These are phyloP conservation scores for Nothomitra cinnamomea DNA, from an alignment of 2,329 filamentous ascomycete genomes.

Conservation along the genomic window DNA sequence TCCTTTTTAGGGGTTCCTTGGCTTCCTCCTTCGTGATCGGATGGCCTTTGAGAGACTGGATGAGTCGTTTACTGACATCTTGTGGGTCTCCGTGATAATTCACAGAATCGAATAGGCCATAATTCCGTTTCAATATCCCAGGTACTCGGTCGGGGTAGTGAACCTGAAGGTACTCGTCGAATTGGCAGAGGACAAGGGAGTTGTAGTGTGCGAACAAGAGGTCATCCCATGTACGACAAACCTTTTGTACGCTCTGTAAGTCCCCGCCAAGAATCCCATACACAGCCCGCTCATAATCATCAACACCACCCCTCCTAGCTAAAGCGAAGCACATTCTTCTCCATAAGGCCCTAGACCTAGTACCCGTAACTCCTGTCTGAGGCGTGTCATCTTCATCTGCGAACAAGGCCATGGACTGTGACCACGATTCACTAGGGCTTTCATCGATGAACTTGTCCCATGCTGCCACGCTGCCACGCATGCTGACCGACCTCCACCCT, in stretches of 20 bases:
- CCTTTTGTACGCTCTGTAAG: conserved; percentile 54
- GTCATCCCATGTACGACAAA: conserved; percentile 72
- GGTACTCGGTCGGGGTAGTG: conserved; percentile 36
- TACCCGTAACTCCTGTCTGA: conserved; percentile 21
- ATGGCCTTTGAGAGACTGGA: conserved; percentile 41
- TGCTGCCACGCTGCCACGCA: conserved; percentile 50
- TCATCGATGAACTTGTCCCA: conserved; percentile 21
- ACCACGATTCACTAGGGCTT: conserved; percentile 14
- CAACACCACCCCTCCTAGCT: conserved; percentile 46
- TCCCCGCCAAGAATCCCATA: conserved; percentile 86
- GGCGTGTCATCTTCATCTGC: conserved; percentile 19
- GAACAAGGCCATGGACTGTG: conserved; percentile 19
- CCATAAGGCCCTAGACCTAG: conserved; percentile 39
- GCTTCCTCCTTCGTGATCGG: conserved; percentile 40
- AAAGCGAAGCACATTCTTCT: conserved; percentile 59
- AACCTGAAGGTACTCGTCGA: conserved; percentile 50
- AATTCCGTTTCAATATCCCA: conserved; percentile 37
- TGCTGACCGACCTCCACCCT: conserved; percentile 71
- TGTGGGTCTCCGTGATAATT: conserved; percentile 41
- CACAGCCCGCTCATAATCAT: conserved; percentile 72
- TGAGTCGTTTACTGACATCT: conserved; percentile 35
- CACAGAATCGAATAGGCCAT: conserved; percentile 46
- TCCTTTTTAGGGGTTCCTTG: conserved; percentile 48
- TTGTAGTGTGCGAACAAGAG: conserved; percentile 79
- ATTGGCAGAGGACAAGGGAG: conserved; percentile 61